phyloP scores from a whole-genome alignment of 2,329 filamentous ascomycete species.

The Epichloe festucae region DNA sequence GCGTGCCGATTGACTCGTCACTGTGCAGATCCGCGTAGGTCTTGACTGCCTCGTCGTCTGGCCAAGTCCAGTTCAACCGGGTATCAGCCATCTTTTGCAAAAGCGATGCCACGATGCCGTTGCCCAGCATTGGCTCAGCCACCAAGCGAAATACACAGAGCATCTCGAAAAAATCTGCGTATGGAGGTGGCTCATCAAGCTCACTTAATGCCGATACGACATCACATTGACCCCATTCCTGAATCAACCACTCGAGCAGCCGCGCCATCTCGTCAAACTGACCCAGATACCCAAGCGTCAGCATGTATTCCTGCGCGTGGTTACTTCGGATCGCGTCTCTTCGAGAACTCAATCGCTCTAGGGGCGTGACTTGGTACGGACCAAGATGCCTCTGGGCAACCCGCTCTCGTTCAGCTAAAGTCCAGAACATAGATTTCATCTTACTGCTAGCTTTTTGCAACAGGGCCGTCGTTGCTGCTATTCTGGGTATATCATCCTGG shows the following conservation, averaged over 20 bases:
- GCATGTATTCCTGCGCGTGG: constrained; percentile 46
- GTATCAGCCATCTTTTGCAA: constrained; percentile 14
- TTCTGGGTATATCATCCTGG: neutral
- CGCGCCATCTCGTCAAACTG: constrained; percentile 45
- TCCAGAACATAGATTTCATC: constrained; percentile 16
- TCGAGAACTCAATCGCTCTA: constrained; percentile 22
- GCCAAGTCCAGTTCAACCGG: constrained; percentile 24
- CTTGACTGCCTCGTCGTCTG: constrained; percentile 22
- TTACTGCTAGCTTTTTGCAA: constrained; percentile 11
- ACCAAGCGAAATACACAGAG: constrained; percentile 36
- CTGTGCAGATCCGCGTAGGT: constrained; percentile 18
- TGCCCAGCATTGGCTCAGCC: constrained; percentile 28
- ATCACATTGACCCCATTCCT: constrained; percentile 26
- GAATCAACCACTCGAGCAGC: constrained; percentile 45
- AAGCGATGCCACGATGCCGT: constrained; percentile 18
- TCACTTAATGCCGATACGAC: constrained; percentile 23
- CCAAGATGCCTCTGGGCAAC: constrained; percentile 10
- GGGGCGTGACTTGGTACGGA: constrained; percentile 12
- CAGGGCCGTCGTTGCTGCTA: constrained; percentile 2
- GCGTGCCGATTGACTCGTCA: constrained; percentile 13
- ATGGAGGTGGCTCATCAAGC: constrained; percentile 19
- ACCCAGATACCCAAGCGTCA: constrained; percentile 46
- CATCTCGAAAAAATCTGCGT: constrained; percentile 23
- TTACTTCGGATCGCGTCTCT: constrained; percentile 20
- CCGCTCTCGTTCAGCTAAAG: constrained; percentile 14